Conservation (phyloP, 257 asterid genomes). For the Perilla frutescens region DNA sequence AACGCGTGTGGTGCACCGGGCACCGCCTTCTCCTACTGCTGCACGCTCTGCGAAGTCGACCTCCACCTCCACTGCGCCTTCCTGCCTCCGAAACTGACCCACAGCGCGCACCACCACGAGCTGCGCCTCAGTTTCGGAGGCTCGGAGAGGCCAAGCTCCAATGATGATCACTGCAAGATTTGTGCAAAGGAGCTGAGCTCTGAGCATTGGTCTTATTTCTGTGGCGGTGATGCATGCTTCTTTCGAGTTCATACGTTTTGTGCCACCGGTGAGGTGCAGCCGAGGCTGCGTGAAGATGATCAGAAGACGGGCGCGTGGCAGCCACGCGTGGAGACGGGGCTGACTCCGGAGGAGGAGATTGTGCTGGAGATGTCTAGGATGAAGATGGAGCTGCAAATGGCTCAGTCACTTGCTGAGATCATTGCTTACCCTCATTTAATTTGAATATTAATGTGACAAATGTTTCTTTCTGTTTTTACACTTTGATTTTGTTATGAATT, state of each 20-base stretch:
- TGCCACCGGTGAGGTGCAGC: conserved; percentile 53
- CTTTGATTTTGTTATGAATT: background rate
- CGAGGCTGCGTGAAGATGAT: conserved; percentile 44
- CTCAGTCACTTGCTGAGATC: conserved; percentile 25
- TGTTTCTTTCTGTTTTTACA: background rate
- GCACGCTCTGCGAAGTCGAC: conserved; percentile 67
- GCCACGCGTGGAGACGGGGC: conserved; percentile 14
- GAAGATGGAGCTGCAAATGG: conserved; percentile 39
- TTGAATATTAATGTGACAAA: background rate
- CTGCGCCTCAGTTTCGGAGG: conserved; percentile 29
- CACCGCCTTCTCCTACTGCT: conserved; percentile 55
- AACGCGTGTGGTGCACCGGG: conserved; percentile 64
- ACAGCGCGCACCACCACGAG: conserved; percentile 55
- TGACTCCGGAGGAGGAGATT: conserved; percentile 36
- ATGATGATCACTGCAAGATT: conserved; percentile 42
- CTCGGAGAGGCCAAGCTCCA: background rate
- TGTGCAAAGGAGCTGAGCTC: conserved; percentile 41
- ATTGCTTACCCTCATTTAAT: conserved; percentile 12
- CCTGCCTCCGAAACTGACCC: conserved; percentile 48
- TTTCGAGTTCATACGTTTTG: conserved; percentile 53
- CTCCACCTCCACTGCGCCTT: conserved; percentile 66
- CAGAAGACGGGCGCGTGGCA: conserved; percentile 1
- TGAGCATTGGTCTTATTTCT: conserved; percentile 47
- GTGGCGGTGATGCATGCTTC: conserved; percentile 45
- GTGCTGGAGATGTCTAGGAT: conserved; percentile 26